Evolutionary conservation across 2,329 filamentous ascomycete genomes (phyloP), one percentile per base, ranked within the genome.

Genomic region (Escovopsis sp.): DNA sequence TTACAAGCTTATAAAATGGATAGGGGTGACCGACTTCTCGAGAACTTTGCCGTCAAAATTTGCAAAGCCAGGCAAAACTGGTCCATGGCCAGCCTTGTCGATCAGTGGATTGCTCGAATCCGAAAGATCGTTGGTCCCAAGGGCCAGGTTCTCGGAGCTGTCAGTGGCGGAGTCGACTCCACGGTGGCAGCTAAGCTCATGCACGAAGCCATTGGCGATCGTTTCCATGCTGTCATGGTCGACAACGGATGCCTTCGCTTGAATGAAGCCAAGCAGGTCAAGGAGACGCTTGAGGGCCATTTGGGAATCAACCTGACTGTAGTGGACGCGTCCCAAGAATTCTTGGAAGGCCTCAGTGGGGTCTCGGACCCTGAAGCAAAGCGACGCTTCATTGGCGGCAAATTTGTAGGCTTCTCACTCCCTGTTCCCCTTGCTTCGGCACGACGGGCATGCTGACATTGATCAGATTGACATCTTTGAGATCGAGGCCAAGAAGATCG

Each of bases 271-370:
- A 62, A 77, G 45, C 66, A 79, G 48, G 90, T 96, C 35, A 78
- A 93, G 57, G 65, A 85, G 56, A 87, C 76, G 0, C 70, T 96
- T 3, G 68, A 69, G 2, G 56, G 86, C 49, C 77, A 90, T 45
- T 71, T 96, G 1, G 83, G 83, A 2, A 92, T 96, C 57, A 90
- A 94, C 56, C 66, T 96, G 3, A 93, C 83, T 0, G 79, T 96
- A 19, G 74, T 92, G 2, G 81, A 96, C 52, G 86, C 75, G 0
- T 69, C 70, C 9, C 67, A 92, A 41, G 63, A 71, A 18, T 96
- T 96, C 65, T 65, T 94, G n/a, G 61, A 62, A 21, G 68, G 76
- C 17, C 73, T 96, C 1, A 70, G 73, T 44, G 88, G 85, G 14
- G 72, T 94, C 18, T 63, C 61, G 0, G 84, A 76, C 21, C 87